Percentiles rank a stretch among this genome's conserved stretches.
phyloP scores from a whole-genome alignment of 495 filamentous ascomycete genomes.

The Jackrogersella multiformis region DNA sequence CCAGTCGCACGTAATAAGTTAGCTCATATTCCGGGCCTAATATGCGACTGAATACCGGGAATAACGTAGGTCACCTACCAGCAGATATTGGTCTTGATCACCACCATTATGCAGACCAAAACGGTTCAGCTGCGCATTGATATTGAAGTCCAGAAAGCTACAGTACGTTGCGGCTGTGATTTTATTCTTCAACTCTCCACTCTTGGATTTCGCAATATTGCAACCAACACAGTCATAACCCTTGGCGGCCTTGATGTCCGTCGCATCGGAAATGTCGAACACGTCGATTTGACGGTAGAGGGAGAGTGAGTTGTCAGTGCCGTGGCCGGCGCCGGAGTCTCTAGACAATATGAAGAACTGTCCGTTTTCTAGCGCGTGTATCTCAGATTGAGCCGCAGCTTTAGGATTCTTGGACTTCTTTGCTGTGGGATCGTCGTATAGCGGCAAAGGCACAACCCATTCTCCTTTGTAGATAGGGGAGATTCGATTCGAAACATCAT shows the following conservation, averaged over 20 bases:
- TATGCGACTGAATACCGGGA: background rate
- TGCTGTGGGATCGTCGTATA: constrained; percentile 55
- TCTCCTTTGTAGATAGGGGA: constrained; percentile 62
- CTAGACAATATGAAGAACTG: constrained; percentile 77
- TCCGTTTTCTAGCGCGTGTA: constrained; percentile 68
- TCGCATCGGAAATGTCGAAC: constrained; percentile 71
- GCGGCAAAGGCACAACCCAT: constrained; percentile 74
- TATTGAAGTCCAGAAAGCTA: constrained; percentile 76
- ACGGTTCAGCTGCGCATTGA: constrained; percentile 70
- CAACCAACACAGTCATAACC: constrained; percentile 60
- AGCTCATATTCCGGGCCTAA: background rate
- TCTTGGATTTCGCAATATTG: constrained; percentile 42
- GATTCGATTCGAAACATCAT: constrained; percentile 59
- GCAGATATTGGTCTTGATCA: constrained; percentile 32
- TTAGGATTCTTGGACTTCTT: constrained; percentile 48
- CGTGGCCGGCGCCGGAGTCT: constrained; percentile 70
- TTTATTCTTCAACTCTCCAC: constrained; percentile 63
- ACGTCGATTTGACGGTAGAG: constrained; percentile 79
- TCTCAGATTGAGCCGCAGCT: constrained; percentile 77
- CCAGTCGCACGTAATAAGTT: background rate
- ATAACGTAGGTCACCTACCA: constrained; percentile 25
- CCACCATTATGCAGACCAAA: constrained; percentile 76
- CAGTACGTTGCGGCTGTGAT: constrained; percentile 74
- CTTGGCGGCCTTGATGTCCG: constrained; percentile 66
- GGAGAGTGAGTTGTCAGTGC: constrained; percentile 60